Conservation (phyloP, 805 yeast genomes). For the Pichia rugopelliculosa region DNA sequence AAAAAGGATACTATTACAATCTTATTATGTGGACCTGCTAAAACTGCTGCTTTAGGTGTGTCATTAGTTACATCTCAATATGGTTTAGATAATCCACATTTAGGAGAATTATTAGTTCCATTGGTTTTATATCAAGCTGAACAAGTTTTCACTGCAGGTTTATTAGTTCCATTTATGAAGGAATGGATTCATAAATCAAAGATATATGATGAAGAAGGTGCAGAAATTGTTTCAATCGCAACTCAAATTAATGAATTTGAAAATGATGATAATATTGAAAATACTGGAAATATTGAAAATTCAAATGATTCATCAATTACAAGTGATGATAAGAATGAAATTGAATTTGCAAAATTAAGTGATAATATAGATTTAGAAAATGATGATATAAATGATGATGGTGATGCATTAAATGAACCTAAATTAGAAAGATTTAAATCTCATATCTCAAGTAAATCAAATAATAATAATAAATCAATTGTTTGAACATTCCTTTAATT, state of each 20-base stretch:
- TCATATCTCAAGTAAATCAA: neutral
- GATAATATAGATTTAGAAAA: neutral
- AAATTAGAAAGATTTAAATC: neutral
- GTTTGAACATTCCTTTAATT: too few species aligned
- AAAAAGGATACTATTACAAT: constrained; percentile 69
- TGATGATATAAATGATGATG: neutral
- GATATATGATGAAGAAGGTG: constrained; percentile 11
- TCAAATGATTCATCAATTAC: neutral
- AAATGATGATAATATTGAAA: neutral
- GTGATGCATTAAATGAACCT: neutral
- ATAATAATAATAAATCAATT: too few species aligned
- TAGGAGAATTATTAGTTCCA: constrained; percentile 73
- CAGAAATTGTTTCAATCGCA: neutral
- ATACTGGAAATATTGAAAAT: neutral
- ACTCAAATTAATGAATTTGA: neutral
- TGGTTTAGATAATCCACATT: constrained; percentile 49
- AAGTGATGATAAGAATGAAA: neutral
- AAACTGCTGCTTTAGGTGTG: constrained; percentile 88
- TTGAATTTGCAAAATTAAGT: neutral
- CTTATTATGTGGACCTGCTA: constrained; percentile 87
- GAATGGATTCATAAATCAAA: constrained; percentile 49
- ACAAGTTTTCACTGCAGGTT: constrained; percentile 77
- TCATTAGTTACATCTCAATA: constrained; percentile 61
- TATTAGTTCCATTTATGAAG: constrained; percentile 58
- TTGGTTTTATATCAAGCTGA: constrained; percentile 81